phyloP scores from a whole-genome alignment of 768 basidiomycete species.

The Tephrocybe sp. region DNA sequence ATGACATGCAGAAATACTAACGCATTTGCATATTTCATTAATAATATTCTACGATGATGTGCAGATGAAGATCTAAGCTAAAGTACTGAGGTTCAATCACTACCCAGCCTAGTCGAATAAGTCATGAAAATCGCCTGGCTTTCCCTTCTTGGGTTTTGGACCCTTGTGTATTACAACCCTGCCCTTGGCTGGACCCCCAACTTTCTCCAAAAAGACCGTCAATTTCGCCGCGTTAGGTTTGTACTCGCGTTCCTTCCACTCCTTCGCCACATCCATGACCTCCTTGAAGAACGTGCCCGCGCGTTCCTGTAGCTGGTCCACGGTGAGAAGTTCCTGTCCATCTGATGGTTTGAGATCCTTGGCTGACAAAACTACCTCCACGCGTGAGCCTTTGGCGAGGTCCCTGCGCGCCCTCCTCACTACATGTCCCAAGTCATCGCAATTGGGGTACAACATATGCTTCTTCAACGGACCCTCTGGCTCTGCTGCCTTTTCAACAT shows the following conservation, averaged over 20 bases:
- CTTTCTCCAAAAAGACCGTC: slow-evolving; percentile 3
- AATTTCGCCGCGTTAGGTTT: background rate
- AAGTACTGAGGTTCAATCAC: background rate
- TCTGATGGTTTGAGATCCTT: background rate
- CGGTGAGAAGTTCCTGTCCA: background rate
- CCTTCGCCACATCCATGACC: slow-evolving; percentile 44
- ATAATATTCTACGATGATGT: background rate
- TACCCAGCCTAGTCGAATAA: background rate
- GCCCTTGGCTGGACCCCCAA: background rate
- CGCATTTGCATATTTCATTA: too few relatives aligned
- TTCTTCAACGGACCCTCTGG: background rate
- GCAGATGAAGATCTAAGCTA: background rate
- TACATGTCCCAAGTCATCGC: background rate
- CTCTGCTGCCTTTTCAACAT: background rate
- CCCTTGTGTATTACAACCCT: slow-evolving; percentile 7
- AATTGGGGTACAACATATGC: background rate
- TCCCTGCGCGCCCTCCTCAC: slow-evolving; percentile 2
- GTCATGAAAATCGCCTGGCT: slow-evolving; percentile 2
- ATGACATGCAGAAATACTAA: too few relatives aligned
- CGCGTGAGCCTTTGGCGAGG: background rate
- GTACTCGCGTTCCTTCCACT: slow-evolving; percentile 47
- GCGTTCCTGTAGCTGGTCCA: background rate
- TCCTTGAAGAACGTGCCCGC: background rate
- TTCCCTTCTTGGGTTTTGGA: slow-evolving; percentile 11
- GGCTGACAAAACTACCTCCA: slow-evolving; percentile 4